Conservation (phyloP, 805 yeast genomes). For the Naumovozyma baii region DNA sequence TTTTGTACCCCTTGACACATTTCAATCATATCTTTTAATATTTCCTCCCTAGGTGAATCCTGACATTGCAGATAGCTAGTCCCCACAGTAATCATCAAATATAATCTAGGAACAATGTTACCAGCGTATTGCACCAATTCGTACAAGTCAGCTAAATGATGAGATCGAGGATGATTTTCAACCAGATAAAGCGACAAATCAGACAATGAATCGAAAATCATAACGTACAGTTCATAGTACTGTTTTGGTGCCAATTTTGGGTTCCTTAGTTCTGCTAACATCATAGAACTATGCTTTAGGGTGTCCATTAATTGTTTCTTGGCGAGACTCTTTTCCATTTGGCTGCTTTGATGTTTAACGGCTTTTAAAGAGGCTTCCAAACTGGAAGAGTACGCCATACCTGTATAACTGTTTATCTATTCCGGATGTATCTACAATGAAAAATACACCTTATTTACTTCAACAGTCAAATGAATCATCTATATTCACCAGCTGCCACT, state of each 20-base stretch:
- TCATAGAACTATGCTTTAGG: constrained; percentile 72
- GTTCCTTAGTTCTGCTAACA: constrained; percentile 74
- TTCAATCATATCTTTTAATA: constrained; percentile 92
- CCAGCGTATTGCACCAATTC: constrained; percentile 94
- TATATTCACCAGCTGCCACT: no score
- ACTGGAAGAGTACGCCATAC: constrained; percentile 22
- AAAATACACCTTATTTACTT: no score
- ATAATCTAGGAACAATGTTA: constrained; percentile 82
- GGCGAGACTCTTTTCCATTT: constrained; percentile 67
- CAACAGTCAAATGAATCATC: no score
- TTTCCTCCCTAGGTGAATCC: constrained; percentile 73
- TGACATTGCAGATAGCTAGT: constrained; percentile 72
- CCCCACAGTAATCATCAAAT: constrained; percentile 92
- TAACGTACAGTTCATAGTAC: constrained; percentile 83
- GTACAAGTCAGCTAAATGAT: constrained; percentile 74
- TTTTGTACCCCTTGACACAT: constrained; percentile 97
- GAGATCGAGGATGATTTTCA: constrained; percentile 58
- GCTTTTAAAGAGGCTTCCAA: constrained; percentile 20
- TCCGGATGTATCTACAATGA: no score
- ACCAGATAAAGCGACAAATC: constrained; percentile 53
- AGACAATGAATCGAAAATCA: constrained; percentile 74
- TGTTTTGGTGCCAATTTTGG: constrained; percentile 72
- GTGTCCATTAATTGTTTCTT: constrained; percentile 76
- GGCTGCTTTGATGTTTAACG: constrained; percentile 60
- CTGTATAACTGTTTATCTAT: not conserved